Evolutionary conservation across 805 yeast species (phyloP).

Genomic region (Saccharomycopsis fodiens): DNA sequence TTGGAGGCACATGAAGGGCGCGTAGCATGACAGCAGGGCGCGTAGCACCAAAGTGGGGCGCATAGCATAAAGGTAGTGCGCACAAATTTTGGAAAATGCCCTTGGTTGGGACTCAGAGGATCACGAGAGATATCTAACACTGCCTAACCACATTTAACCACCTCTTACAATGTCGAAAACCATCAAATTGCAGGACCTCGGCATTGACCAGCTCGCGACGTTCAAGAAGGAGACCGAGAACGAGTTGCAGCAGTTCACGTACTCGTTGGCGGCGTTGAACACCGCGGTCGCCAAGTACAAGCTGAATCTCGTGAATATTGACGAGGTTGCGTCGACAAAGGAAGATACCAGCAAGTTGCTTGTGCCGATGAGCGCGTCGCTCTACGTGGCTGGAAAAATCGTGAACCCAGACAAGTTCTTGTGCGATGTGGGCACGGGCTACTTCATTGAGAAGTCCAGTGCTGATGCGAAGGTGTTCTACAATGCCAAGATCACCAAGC

Average conservation of each 20-base stretch:
- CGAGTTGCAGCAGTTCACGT: constrained; percentile 79
- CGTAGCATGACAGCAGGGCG: too few species aligned
- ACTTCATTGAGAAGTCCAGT: constrained; percentile 74
- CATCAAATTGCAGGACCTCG: constrained; percentile 53
- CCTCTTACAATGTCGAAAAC: constrained; percentile 9
- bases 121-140: too few species aligned
- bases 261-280: constrained; percentile 74
- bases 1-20: too few species aligned
- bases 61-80: too few species aligned
- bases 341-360: constrained; percentile 33
- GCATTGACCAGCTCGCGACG: constrained; percentile 77
- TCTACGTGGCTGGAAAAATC: constrained; percentile 82
- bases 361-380: constrained; percentile 82
- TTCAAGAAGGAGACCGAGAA: constrained; percentile 77
- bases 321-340: constrained; percentile 35
- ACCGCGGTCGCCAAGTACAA: constrained; percentile 75
- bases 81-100: too few species aligned
- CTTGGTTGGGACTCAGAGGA: too few species aligned
- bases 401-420: constrained; percentile 59
- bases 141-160: too few species aligned
- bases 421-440: constrained; percentile 96
- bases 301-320: constrained; percentile 72
- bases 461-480: constrained; percentile 66
- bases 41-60: too few species aligned
- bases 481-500: constrained; percentile 61